Evolutionary conservation across 208 protist species (phyloP), one percentile per base, ranked within the genome.

Genomic region (Porcisia deanei): DNA sequence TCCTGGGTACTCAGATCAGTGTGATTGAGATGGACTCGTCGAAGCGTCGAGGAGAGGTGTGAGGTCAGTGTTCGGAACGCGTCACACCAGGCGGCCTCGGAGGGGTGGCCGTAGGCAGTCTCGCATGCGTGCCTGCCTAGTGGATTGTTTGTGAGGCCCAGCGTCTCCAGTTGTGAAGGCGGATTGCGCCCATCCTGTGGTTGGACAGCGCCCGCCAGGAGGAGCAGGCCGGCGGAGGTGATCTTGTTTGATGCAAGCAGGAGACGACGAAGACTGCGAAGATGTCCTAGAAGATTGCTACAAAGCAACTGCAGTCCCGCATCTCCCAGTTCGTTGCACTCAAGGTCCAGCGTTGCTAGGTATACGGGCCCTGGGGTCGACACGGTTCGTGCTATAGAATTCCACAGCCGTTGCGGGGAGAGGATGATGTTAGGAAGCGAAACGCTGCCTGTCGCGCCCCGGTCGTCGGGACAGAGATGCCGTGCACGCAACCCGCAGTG

Each of bases 111-210:
- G 45, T 65, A 16, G 2, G 18, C 22, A n/a, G 7, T 9, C 25
- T 66, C 30, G 14, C 52, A 20, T 37, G 30, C 47, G n/a, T 41
- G 39, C 4, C 52, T 52, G 10, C 76, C 58, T 0, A 85, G 70
- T 0, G 70, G 69, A n/a, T 89, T 89, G 66, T 89, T 89, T 5
- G 82, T 87, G 25, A 89, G 75, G 1, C 85, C 85, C 4, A 86
- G 9, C n/a, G 73, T 73, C 30, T 80, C 80, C 3, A 88, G 57
- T 0, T 45, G 53, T 10, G 63, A 12, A 43, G 72, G 45, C 18
- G 55, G 43, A 59, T 20, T 54, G 22, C 1, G 25, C 47, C 10
- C 43, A 20, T 20, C 2, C n/a, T 71, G 49, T 52, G 37, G 16
- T 10, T 30, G 34, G 12, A 52, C 25, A 34, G 41, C 30, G 49